A percentile compares a stretch with the other conserved stretches of the same genome.
phyloP scores from a whole-genome alignment of 2,329 filamentous ascomycete genomes.

The Neocatenulostroma microsporum region DNA sequence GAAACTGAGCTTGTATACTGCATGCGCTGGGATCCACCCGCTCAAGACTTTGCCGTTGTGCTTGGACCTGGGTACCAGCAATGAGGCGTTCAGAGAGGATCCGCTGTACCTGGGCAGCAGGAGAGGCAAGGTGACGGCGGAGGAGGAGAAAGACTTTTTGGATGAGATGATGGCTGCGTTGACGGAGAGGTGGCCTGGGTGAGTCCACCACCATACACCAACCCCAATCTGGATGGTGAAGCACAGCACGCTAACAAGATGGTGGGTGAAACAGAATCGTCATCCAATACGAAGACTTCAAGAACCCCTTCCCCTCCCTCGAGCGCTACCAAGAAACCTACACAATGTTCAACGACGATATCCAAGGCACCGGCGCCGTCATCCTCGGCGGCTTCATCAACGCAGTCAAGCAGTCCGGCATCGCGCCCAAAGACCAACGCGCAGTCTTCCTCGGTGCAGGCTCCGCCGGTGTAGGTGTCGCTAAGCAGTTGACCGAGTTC shows the following conservation, averaged over 20 bases:
- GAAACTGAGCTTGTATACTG: conserved; percentile 91
- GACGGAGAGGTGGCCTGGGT: conserved; percentile 65
- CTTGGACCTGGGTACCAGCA: conserved; percentile 56
- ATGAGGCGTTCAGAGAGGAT: conserved; percentile 62
- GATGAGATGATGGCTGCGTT: conserved; percentile 95
- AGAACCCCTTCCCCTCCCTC: conserved; percentile 91
- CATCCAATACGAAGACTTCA: conserved; percentile 96
- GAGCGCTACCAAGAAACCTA: conserved; percentile 81
- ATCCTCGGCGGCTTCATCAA: conserved; percentile 75
- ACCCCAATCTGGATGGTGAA: background rate
- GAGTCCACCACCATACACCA: conserved; percentile 24
- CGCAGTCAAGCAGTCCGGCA: conserved; percentile 72
- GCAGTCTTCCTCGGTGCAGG: conserved; percentile 95
- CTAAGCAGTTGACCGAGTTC: conserved; percentile 95
- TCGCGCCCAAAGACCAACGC: conserved; percentile 81
- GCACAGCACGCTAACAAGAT: conserved; percentile 10
- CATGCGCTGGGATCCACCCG: conserved; percentile 88
- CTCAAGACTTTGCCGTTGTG: conserved; percentile 56
- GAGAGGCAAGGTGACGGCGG: conserved; percentile 66
- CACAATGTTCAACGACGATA: conserved; percentile 98
- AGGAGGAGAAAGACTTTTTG: conserved; percentile 82
- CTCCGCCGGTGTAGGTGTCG: conserved; percentile 91
- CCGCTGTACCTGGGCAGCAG: conserved; percentile 86
- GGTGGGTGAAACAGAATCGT: conserved; percentile 59
- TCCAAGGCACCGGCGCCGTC: conserved; percentile 94